A percentile compares a stretch with the other conserved stretches of the same genome.
These are phyloP conservation scores for Lecanosticta acicola DNA, from an alignment of 2,329 filamentous ascomycete species.

Conservation along the genomic window DNA sequence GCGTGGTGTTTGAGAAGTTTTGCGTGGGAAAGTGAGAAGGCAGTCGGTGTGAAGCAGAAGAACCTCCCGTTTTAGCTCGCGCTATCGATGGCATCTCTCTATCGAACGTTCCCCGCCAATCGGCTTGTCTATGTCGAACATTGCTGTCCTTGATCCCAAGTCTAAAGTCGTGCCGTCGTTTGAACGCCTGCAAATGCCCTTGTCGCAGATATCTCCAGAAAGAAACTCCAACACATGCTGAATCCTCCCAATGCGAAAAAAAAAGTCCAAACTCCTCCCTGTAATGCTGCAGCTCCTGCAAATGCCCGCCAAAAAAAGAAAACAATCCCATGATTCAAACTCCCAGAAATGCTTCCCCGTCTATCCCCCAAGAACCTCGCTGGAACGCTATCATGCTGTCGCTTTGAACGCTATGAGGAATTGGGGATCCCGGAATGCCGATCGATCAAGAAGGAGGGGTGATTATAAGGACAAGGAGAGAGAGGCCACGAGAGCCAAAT, in stretches of 20 bases:
- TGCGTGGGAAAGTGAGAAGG: slow-evolving; percentile 37
- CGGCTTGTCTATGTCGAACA: background rate
- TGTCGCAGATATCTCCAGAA: no score
- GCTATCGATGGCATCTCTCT: background rate
- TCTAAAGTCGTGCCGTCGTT: background rate
- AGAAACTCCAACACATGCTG: slow-evolving; percentile 4
- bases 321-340: background rate
- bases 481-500: no score
- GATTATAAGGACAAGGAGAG: no score
- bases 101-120: background rate
- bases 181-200: background rate
- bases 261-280: no score
- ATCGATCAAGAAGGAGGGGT: background rate
- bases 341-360: no score
- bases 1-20: slow-evolving; percentile 92
- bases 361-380: background rate
- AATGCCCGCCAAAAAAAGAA: slow-evolving; percentile 1
- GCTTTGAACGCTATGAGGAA: background rate
- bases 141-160: slow-evolving; percentile 3
- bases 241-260: no score
- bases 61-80: slow-evolving; percentile 2
- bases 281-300: no score
- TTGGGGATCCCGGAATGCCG: slow-evolving; percentile 3
- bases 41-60: slow-evolving; percentile 2
- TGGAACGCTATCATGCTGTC: background rate